A percentile compares a stretch with the other conserved stretches of the same genome.
These are phyloP conservation scores for Nyctanthes arbortristis DNA, from an alignment of 257 asterid genomes.

Conservation along the genomic window DNA sequence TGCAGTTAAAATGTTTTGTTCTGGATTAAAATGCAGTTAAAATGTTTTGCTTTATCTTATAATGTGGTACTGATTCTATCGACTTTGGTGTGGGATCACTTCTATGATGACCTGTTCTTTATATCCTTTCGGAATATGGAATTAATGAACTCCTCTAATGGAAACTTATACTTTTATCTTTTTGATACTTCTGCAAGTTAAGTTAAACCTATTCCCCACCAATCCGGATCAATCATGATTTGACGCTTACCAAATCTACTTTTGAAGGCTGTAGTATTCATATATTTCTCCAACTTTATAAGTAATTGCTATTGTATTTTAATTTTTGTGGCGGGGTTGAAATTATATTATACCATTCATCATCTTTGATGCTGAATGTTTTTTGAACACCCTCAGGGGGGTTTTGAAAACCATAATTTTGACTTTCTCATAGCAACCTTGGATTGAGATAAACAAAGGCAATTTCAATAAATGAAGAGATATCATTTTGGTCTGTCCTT, in stretches of 20 bases:
- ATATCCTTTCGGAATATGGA: no score
- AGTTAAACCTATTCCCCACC: slow-evolving; percentile 1
- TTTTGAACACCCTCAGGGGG: neutral
- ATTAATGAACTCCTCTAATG: no score
- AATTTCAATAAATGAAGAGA: neutral
- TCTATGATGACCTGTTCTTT: no score
- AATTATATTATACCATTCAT: no score
- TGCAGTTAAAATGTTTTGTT: neutral
- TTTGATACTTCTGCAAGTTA: slow-evolving; percentile 10
- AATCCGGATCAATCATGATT: neutral
- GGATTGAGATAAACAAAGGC: neutral
- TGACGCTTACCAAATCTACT: slow-evolving; percentile 3
- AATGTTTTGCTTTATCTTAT: neutral
- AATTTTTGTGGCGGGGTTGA: no score
- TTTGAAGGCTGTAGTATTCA: neutral
- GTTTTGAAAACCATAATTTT: neutral
- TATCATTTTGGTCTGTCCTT: slow-evolving; percentile 10
- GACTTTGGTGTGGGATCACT: no score
- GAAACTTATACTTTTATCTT: no score
- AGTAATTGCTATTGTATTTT: neutral
- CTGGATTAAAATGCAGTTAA: neutral
- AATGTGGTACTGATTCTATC: neutral
- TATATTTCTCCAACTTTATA: neutral
- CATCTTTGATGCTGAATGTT: no score
- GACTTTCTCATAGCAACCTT: no score